Evolutionary conservation across 768 basidiomycete genomes (phyloP), one percentile per base, ranked within the genome.

Genomic region (Suillus fuscotomentosus): DNA sequence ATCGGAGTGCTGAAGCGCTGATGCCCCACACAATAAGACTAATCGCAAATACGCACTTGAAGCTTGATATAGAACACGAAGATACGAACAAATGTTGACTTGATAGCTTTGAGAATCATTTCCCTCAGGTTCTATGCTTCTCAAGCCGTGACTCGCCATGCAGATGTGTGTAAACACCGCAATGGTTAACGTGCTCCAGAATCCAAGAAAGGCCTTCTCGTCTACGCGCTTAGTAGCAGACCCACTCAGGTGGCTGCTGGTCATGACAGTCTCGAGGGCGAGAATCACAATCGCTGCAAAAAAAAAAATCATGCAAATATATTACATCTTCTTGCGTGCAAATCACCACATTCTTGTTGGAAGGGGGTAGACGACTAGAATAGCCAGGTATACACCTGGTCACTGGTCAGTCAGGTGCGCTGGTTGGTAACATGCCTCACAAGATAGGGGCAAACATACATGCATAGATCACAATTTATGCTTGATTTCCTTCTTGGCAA

Each of bases 31-130:
- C 88, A 61, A 88, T 81, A 62, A 93, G 75, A 53, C 89, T 86
- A 69, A 92, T 89, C 24, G 89, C 85, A 66, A 88, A 31, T 6
- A 92, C 86, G 14, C 85, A 83, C 22, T 86, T n/a, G n/a, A n/a
- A n/a, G n/a, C n/a, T n/a, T 85, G 53, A 91, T 82, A 70, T 91
- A 92, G 82, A 92, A 85, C 51, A 87, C 67, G 42, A 81, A 69
- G 65, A 82, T 84, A 65, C 86, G 84, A 71, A 81, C 84, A 76
- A 88, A 90, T 31, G 86, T 90, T 68, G 84, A 77, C 61, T 81
- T 75, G 57, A 89, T 88, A n/a, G 88, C 90, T 64, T 81, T 83
- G 3, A 91, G 89, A 66, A 94, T 88, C 55, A 88, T 90, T 72
- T 83, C 84, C 65, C 86, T 31, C 5, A 31, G 31, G 31, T 31